A percentile compares a stretch with the other conserved stretches of the same genome.
Evolutionary conservation across 1,139 yeast genomes (phyloP).

Genomic region (Scheffersomyces quercinus): DNA sequence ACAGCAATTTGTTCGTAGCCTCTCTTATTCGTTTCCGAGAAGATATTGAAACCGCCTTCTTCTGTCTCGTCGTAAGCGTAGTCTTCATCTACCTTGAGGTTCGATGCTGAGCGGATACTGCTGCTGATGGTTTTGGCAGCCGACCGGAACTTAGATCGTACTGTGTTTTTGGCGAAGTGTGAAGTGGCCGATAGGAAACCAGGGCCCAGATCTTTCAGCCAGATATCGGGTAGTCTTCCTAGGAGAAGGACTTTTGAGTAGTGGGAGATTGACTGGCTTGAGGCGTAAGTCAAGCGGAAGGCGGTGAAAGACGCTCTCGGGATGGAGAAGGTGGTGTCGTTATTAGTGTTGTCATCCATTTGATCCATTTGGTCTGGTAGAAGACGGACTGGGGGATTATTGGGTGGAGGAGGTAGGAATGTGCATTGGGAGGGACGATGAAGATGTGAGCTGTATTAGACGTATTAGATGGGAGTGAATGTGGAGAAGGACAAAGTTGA

Average conservation of each 20-base stretch:
- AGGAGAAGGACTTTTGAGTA: conserved; percentile 53
- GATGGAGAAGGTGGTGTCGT: conserved; percentile 3
- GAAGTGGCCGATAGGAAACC: conserved; percentile 15
- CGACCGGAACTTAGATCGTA: conserved; percentile 13
- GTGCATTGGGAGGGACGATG: no score
- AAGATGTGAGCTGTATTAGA: no score
- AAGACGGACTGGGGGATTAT: no score
- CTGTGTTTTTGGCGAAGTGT: conserved; percentile 14
- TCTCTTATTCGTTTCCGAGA: neutral
- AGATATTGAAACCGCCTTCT: conserved; percentile 12
- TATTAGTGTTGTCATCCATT: no score
- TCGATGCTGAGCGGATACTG: conserved; percentile 12
- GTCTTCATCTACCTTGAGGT: neutral
- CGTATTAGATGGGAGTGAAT: no score
- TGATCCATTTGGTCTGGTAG: no score
- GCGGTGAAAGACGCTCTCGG: conserved; percentile 60
- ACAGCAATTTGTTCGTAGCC: neutral
- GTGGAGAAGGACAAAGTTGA: no score
- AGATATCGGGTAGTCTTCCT: conserved; percentile 66
- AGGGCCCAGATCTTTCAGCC: conserved; percentile 46
- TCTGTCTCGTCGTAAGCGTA: conserved; percentile 2
- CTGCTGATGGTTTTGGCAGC: conserved; percentile 14
- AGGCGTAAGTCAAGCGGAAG: conserved; percentile 55
- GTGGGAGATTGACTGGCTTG: conserved; percentile 50
- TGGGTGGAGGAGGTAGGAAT: no score